Evolutionary conservation across 1,139 yeast genomes (phyloP).

Genomic region (Petasospora rhodanensis): DNA sequence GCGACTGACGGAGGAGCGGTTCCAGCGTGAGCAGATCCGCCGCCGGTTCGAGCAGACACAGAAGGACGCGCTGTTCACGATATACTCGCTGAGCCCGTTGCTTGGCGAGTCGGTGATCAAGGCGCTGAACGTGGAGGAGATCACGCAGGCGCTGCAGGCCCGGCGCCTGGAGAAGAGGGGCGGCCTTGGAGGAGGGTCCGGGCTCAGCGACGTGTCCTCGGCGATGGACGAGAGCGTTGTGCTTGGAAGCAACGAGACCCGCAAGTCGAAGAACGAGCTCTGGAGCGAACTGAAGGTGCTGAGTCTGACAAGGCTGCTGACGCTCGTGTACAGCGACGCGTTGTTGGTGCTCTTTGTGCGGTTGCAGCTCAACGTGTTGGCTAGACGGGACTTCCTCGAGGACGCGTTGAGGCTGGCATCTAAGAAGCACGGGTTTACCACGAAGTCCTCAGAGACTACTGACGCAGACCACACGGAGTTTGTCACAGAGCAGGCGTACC

Average conservation of each 20-base stretch:
- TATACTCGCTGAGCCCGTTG: constrained; percentile 78
- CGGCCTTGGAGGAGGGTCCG: constrained; percentile 6
- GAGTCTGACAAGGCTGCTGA: constrained; percentile 69
- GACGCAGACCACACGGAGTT: constrained; percentile 39
- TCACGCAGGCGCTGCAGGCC: constrained; percentile 62
- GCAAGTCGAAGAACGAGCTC: constrained; percentile 63
- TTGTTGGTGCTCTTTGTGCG: constrained; percentile 73
- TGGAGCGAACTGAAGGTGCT: constrained; percentile 82
- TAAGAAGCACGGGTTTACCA: constrained; percentile 29
- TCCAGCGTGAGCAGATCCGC: constrained; percentile 69
- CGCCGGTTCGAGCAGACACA: constrained; percentile 76
- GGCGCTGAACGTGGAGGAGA: constrained; percentile 65
- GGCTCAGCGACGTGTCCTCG: constrained; percentile 15
- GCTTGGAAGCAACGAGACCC: not conserved
- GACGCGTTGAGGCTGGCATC: constrained; percentile 69
- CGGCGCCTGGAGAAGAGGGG: constrained; percentile 41
- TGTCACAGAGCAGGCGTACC: constrained; percentile 73
- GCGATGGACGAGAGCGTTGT: constrained; percentile 19
- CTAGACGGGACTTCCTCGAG: constrained; percentile 79
- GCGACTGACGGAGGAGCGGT: constrained; percentile 65
- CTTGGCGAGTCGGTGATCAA: constrained; percentile 61
- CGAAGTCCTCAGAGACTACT: too few relatives aligned
- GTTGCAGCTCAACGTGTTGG: constrained; percentile 81
- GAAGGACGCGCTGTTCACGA: constrained; percentile 82
- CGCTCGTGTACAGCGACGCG: constrained; percentile 66